Base-by-base conservation (phyloP, 2,329 filamentous ascomycete genomes). In the Pseudogymnoascus sp. region DNA sequence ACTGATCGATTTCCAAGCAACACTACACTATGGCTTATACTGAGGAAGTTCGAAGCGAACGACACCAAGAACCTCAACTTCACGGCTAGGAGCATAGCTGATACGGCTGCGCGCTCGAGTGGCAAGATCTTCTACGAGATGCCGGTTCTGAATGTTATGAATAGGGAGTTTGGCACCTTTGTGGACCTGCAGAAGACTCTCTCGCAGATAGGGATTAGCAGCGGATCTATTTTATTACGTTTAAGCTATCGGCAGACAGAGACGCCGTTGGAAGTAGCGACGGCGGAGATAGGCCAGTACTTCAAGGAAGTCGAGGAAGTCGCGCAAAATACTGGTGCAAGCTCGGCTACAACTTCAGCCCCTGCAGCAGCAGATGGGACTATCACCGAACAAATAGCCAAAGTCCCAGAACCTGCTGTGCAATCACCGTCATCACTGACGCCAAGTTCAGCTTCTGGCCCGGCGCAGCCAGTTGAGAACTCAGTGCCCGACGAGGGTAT, bases 101-200 rank as follows among this genome's bases (percentile, higher is more conserved):
- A 84, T 64, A 82, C 81, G 13, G 84, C 80, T 4, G 74, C 73
- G 25, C 73, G 79, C 5, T 80, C 79, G 29, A 75, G 88, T 33
- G 93, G 92, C 4, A 85, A 92, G 72, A 77, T 99, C 60, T 90
- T 88, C 74, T 97, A 97, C 71, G 91, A 97, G 75, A 88, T 86
- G 66, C 94, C 94, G 0, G 86, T 92, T 13, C 76, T 97, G 61
- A 88, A 92, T 66, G 84, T 96, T 65, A 88, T 96, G 82, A 90
- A 89, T 8, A 83, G 90, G 69, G 90, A 93, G 68, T 76, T 96
- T 13, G 82, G 87, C 2, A 86, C 84, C 0, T 90, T 97, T 69
- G 79, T 80, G 15, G 92, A 95, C 70, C 81, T 97, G 63, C 91
- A 97, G 73, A 96, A 96, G 79, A 92, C 91, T 0, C 76, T 99